Percentiles rank a stretch among this genome's conserved stretches.
Conservation (phyloP, 2,329 filamentous ascomycete species). For the Plenodomus biglobosus region DNA sequence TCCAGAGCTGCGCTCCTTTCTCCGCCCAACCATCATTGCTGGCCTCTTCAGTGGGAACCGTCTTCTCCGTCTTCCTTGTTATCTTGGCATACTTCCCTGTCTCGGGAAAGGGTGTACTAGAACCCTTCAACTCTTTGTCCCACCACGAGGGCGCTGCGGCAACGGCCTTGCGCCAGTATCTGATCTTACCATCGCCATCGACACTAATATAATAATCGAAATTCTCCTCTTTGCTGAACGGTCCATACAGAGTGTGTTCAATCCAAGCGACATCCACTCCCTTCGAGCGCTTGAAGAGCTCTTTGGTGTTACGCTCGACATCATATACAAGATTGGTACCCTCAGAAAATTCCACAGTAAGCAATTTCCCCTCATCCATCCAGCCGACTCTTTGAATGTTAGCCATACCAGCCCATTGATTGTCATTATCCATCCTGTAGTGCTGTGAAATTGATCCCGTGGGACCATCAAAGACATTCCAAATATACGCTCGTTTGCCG, state of each 20-base stretch:
- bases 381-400: constrained; percentile 14
- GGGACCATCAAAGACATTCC: constrained; percentile 22
- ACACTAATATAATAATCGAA: constrained; percentile 24
- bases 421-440: constrained; percentile 15
- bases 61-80: constrained; percentile 6
- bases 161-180: constrained; percentile 23
- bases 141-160: constrained; percentile 14
- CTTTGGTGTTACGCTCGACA: constrained; percentile 26
- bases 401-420: constrained; percentile 3
- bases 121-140: constrained; percentile 11
- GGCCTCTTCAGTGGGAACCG: background rate
- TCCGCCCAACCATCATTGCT: constrained; percentile 2
- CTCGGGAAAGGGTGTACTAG: constrained; percentile 10
- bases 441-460: constrained; percentile 22
- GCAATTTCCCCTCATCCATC: constrained; percentile 20
- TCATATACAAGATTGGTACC: constrained; percentile 30
- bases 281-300: constrained; percentile 25
- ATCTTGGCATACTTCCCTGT: constrained; percentile 26
- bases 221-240: constrained; percentile 9
- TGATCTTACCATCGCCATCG: constrained; percentile 27
- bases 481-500: constrained; percentile 23
- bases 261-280: constrained; percentile 11
- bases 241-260: constrained; percentile 15
- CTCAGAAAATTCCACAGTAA: constrained; percentile 21
- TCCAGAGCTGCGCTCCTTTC: constrained; percentile 9